These are phyloP conservation scores for Candida ficus DNA, from an alignment of 805 yeast species.

Conservation along the genomic window DNA sequence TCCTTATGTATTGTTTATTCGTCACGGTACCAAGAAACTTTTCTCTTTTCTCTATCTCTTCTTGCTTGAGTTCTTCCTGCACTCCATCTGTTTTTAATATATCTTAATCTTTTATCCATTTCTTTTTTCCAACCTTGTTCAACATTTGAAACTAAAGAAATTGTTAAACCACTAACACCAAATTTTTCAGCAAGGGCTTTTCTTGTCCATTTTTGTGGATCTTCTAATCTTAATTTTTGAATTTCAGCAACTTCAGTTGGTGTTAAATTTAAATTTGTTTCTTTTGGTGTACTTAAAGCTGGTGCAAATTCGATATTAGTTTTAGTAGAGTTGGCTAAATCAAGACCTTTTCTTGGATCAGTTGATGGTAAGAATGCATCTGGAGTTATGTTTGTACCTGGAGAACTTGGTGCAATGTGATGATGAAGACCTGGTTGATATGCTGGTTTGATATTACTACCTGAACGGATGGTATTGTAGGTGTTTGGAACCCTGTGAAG, in stretches of 20 bases:
- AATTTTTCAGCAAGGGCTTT: constrained; percentile 56
- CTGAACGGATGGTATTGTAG: constrained; percentile 58
- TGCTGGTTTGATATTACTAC: constrained; percentile 51
- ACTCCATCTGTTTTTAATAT: constrained; percentile 46
- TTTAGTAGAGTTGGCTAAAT: constrained; percentile 22
- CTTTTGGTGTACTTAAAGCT: constrained; percentile 31
- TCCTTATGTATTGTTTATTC: constrained; percentile 9
- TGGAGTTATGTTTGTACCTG: constrained; percentile 53
- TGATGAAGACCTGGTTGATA: constrained; percentile 54
- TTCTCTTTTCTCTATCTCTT: constrained; percentile 53
- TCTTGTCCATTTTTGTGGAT: constrained; percentile 63
- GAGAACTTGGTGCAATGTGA: constrained; percentile 58
- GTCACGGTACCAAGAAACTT: constrained; percentile 54
- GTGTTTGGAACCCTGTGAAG: constrained; percentile 41
- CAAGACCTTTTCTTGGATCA: constrained; percentile 49
- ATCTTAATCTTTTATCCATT: constrained; percentile 41
- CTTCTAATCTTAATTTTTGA: constrained; percentile 43
- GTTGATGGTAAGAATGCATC: constrained; percentile 57
- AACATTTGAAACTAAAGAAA: constrained; percentile 49
- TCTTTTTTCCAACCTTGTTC: constrained; percentile 35
- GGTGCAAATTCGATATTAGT: constrained; percentile 30
- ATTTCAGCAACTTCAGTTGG: constrained; percentile 57
- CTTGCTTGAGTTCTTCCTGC: constrained; percentile 43
- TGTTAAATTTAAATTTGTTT: constrained; percentile 49
- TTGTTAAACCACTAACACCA: constrained; percentile 44